Conservation (phyloP, 75 land plant genomes). For the Isoetes taiwanensis region DNA sequence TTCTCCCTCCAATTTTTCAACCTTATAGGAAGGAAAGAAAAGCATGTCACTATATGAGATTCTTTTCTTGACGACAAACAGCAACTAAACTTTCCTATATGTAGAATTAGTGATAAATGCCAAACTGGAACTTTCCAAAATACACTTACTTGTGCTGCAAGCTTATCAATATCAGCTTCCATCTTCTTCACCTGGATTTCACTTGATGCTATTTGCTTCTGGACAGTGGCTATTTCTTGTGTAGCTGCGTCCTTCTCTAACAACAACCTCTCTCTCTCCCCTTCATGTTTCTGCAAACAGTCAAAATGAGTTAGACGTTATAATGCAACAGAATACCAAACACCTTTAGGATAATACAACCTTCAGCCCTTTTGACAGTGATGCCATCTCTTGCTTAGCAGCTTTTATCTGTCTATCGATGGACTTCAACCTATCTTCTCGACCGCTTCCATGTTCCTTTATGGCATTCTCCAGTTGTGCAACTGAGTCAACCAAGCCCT, state of each 20-base stretch:
- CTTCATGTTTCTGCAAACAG: slow-evolving; percentile 56
- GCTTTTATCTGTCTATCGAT: slow-evolving; percentile 61
- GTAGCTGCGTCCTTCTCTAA: slow-evolving; percentile 80
- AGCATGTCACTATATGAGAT: not conserved
- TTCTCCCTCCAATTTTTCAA: slow-evolving; percentile 32
- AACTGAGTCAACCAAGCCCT: slow-evolving; percentile 32
- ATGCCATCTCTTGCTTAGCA: slow-evolving; percentile 46
- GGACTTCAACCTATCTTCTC: slow-evolving; percentile 46
- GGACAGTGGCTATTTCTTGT: slow-evolving; percentile 47
- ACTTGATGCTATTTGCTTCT: slow-evolving; percentile 34
- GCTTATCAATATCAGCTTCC: slow-evolving; percentile 36
- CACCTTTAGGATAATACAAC: no score
- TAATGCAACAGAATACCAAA: no score
- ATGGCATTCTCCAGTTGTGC: slow-evolving; percentile 43
- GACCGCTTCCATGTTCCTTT: slow-evolving; percentile 42
- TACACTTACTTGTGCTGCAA: slow-evolving; percentile 36
- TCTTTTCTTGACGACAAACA: no score
- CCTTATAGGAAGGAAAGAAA: slow-evolving; percentile 32
- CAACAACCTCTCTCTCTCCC: slow-evolving; percentile 61
- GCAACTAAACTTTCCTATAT: no score
- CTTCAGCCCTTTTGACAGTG: slow-evolving; percentile 62
- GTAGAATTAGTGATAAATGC: no score
- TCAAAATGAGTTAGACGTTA: no score
- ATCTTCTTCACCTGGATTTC: slow-evolving; percentile 44
- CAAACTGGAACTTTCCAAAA: no score